Conservation (phyloP, 1,139 yeast genomes). For the Debaryomycetaceae sp. region DNA sequence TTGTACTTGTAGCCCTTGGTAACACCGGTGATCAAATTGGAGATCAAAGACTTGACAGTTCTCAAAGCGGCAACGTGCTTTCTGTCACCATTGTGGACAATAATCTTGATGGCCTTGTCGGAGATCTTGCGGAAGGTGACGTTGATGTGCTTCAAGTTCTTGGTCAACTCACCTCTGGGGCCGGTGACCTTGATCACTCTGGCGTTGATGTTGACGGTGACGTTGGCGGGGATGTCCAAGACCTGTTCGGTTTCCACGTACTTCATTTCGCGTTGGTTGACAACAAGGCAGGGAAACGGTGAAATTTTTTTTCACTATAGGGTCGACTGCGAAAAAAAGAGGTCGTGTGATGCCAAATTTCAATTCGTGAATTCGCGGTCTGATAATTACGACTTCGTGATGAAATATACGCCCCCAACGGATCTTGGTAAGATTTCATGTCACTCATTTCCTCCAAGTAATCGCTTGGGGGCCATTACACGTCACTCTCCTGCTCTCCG, state of each 20-base stretch:
- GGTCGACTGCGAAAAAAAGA: no score
- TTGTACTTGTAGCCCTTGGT: conserved; percentile 99
- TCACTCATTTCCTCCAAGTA: no score
- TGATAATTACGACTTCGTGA: no score
- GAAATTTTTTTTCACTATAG: no score
- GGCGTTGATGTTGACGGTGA: conserved; percentile 83
- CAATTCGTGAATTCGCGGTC: no score
- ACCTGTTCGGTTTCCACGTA: conserved; percentile 91
- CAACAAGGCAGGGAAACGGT: no score
- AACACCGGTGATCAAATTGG: conserved; percentile 96
- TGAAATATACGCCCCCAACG: no score
- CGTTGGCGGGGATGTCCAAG: conserved; percentile 91
- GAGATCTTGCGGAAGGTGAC: conserved; percentile 78
- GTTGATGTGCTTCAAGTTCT: conserved; percentile 90
- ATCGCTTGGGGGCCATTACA: no score
- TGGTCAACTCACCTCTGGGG: conserved; percentile 94
- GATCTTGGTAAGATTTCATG: no score
- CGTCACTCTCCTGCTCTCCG: no score
- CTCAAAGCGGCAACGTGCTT: conserved; percentile 99
- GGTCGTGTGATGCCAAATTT: no score
- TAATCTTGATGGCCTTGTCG: conserved; percentile 68
- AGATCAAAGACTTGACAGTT: conserved; percentile 91
- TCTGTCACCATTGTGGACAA: conserved; percentile 99
- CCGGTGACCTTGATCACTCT: conserved; percentile 88
- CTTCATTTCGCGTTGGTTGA: no score